Percentiles rank a stretch among this genome's conserved stretches.
Evolutionary conservation across 2,329 filamentous ascomycete genomes (phyloP).

Genomic region (Scedosporium dehoogii): DNA sequence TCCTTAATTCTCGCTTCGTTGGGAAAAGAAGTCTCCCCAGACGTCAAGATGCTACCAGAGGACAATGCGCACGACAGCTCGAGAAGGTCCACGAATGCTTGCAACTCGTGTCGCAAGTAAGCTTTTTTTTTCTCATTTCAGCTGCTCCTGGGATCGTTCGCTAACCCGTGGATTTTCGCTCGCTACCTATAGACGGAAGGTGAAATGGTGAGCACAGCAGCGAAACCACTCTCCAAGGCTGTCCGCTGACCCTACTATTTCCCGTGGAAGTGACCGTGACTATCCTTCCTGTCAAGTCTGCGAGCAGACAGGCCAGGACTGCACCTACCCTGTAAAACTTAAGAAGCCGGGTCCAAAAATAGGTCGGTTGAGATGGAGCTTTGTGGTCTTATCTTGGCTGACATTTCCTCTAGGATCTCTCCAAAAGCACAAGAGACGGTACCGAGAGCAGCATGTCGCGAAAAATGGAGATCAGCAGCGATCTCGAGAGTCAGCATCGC

Average conservation of each 20-base stretch:
- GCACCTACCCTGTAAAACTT: constrained; percentile 16
- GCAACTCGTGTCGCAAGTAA: constrained; percentile 3
- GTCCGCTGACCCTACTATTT: not conserved
- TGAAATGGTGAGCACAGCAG: constrained; percentile 13
- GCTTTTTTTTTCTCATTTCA: not conserved
- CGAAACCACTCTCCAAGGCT: not conserved
- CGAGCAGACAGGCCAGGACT: constrained; percentile 12
- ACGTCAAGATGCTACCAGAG: not conserved
- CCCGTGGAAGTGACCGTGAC: constrained; percentile 11
- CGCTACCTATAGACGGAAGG: constrained; percentile 12
- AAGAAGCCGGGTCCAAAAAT: constrained; percentile 19
- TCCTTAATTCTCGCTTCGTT: no score
- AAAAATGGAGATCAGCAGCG: not conserved
- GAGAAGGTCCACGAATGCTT: not conserved
- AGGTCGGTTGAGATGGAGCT: constrained; percentile 9
- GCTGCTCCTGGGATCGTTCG: not conserved
- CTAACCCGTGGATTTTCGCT: constrained; percentile 1
- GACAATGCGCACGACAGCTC: not conserved
- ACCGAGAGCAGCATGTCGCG: constrained; percentile 4
- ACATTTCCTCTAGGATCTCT: not conserved
- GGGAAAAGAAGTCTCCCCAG: no score
- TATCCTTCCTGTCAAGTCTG: constrained; percentile 15
- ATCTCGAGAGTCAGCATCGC: not conserved
- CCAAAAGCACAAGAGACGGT: constrained; percentile 6
- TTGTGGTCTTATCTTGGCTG: not conserved